Base-by-base conservation (phyloP, 129 eudicot genomes). In the Tagetes erecta region DNA sequence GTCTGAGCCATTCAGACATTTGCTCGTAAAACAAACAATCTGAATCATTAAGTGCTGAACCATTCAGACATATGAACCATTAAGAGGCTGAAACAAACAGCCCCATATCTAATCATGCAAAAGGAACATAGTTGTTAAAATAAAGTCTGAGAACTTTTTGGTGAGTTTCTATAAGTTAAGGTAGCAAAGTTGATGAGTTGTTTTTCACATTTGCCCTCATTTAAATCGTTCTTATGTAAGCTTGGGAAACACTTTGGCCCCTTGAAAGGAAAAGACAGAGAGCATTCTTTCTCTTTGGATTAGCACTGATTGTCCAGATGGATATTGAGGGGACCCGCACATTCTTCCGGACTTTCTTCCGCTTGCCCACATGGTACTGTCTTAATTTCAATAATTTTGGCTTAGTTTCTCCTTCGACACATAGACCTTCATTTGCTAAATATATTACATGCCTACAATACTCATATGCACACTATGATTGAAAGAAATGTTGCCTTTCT, bases 201-300 rank as follows among this genome's bases (percentile, higher is more conserved):
- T 4, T 36, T 36, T 36, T 37, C 40, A 12, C 44, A 11, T 12
- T 35, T 62, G 7, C 20, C 67, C 11, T 59, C 14, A 33, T 50
- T 31, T 31, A 14, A 65, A 67, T 11, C 30, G 39, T 52, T 40
- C 13, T 30, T 33, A 64, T 31, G 71, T 70, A 81, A 94, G 99
- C 99, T 40, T 94, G 99, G 99, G 89, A 88, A 68, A 87, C 97
- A 44, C 92, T 94, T 74, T 94, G 99, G 99, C 97, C 99, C 46
- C 86, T 75, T 73, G 99, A 94, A 82, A 82, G 99, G 88, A 94
- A 94, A 82, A 84, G 97, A 47, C 99, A 94, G 73, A 83, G 99
- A 77, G 93, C 99, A 8, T 94, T 94, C 81, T 94, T 94, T 82
- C 88, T 94, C 40, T 94, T 94, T 74, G 99, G 99, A 51, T 78